Evolutionary conservation across 495 filamentous ascomycete species (phyloP), one percentile per base, ranked within the genome.

Genomic region (Talaromyces nanjingensis): DNA sequence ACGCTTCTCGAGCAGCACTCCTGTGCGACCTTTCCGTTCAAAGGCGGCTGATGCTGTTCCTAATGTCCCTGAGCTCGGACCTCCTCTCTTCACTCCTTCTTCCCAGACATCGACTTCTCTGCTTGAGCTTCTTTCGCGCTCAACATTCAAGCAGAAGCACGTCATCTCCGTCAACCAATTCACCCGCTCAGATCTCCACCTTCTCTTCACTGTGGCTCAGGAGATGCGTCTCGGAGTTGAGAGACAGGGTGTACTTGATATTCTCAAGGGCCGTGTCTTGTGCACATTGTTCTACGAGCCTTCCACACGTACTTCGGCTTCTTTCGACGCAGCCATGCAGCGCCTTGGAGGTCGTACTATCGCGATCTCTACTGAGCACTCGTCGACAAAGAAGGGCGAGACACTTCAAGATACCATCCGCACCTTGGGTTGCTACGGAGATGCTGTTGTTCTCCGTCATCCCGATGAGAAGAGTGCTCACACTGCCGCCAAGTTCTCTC

Each of bases 301-400:
- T 3, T 97, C 93, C 1, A 98, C 94, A 6, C 86, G 94, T 34
- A 98, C 94, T 11, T 98, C 93, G 16, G 87, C 91, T 54, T 98
- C 94, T 25, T 98, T 98, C 69, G 96, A 98, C 70, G 87, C 93
- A 31, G 96, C 94, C 45, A 98, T 98, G 94, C 93, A 97, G 81
- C 88, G 96, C 14, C 87, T 98, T 7, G 94, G 94, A 49, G 94
- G 94, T 27, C 82, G 88, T 25, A 91, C 87, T 29, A 82, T 98
- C 58, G 79, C 86, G 65, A 88, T 97, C 70, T 80, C 87, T 6
- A 91, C 91, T 2, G 82, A 87, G 33, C 84, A 89, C 69, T 97
- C 93, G 9, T 93, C 90, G 1, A 90, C 90, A 18, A 83, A 91
- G 73, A 98, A 98, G 82, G 94, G 96, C 58, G 94, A 98, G 76